phyloP scores from a whole-genome alignment of 2,329 filamentous ascomycete genomes.

The Lachnellula subtilissima region DNA sequence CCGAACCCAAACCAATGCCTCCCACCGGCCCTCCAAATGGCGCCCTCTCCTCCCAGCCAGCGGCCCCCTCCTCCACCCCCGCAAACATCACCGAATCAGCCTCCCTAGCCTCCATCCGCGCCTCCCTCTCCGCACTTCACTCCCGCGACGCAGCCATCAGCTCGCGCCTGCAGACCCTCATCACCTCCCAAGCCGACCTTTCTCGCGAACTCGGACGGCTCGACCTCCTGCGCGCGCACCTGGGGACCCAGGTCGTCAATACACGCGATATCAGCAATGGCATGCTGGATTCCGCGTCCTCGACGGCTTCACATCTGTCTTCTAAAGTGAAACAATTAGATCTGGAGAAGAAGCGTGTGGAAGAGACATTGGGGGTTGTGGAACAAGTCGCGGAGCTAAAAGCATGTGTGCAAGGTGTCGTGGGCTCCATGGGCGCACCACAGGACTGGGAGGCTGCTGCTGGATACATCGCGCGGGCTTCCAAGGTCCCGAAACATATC shows the following conservation, averaged over 20 bases:
- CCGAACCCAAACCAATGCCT: slow-evolving; percentile 32
- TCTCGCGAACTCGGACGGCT: slow-evolving; percentile 81
- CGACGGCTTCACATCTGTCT: slow-evolving; percentile 80
- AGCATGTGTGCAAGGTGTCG: slow-evolving; percentile 88
- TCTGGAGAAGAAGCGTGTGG: slow-evolving; percentile 84
- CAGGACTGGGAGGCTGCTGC: slow-evolving; percentile 99
- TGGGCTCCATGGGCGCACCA: slow-evolving; percentile 93
- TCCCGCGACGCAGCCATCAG: slow-evolving; percentile 71
- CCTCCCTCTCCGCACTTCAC: slow-evolving; percentile 70
- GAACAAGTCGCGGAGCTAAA: slow-evolving; percentile 97
- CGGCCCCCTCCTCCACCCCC: slow-evolving; percentile 12
- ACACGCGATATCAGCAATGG: slow-evolving; percentile 80
- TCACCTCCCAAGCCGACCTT: slow-evolving; percentile 81
- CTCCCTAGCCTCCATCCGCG: slow-evolving; percentile 73
- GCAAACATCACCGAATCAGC: slow-evolving; percentile 60
- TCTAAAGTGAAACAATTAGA: slow-evolving; percentile 83
- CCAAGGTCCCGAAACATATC: slow-evolving; percentile 74
- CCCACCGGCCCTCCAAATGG: slow-evolving; percentile 32
- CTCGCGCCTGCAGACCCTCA: slow-evolving; percentile 66
- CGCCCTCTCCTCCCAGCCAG: slow-evolving; percentile 13
- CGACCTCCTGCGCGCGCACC: slow-evolving; percentile 81
- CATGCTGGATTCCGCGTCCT: slow-evolving; percentile 82
- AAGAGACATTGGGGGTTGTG: slow-evolving; percentile 84
- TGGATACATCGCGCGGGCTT: slow-evolving; percentile 78
- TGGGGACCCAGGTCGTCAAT: slow-evolving; percentile 81